phyloP scores from a whole-genome alignment of 768 basidiomycete genomes.

The Candolleomyces efflorescens region DNA sequence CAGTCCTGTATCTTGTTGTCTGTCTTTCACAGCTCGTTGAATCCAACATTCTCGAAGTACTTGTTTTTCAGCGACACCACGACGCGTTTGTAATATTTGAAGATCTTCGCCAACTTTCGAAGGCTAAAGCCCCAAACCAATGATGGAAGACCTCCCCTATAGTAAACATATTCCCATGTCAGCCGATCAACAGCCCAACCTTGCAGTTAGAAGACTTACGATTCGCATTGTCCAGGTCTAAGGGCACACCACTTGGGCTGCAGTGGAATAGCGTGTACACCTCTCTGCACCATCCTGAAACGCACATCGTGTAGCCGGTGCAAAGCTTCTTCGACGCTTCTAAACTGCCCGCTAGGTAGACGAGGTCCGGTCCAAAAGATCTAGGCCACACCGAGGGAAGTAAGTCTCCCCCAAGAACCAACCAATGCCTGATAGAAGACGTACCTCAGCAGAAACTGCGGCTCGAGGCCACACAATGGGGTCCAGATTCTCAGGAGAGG shows the following conservation, averaged over 20 bases:
- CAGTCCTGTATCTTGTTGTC: not conserved
- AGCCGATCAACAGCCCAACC: not conserved
- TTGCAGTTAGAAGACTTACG: constrained; percentile 3
- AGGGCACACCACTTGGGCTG: constrained; percentile 75
- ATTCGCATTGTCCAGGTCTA: constrained; percentile 21
- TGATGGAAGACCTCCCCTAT: not conserved
- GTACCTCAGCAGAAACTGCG: constrained; percentile 60
- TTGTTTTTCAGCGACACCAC: not conserved
- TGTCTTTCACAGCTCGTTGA: not conserved
- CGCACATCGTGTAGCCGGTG: constrained; percentile 63
- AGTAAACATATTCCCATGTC: not conserved
- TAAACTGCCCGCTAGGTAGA: constrained; percentile 33
- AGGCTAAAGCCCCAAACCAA: not conserved
- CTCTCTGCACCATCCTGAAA: constrained; percentile 58
- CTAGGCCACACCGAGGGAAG: constrained; percentile 11
- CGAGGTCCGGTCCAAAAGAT: constrained; percentile 68
- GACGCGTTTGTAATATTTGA: not conserved
- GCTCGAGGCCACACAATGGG: constrained; percentile 69
- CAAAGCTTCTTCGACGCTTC: constrained; percentile 44
- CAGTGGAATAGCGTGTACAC: constrained; percentile 54
- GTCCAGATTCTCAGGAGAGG: constrained; percentile 65
- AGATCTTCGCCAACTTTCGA: not conserved
- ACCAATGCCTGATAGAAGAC: not conserved
- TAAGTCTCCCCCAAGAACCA: not conserved
- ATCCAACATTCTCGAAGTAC: not conserved